A percentile compares a stretch with the other conserved stretches of the same genome.
Conservation (phyloP, 306 rosid genomes). For the Cyclanthera cordifolia region DNA sequence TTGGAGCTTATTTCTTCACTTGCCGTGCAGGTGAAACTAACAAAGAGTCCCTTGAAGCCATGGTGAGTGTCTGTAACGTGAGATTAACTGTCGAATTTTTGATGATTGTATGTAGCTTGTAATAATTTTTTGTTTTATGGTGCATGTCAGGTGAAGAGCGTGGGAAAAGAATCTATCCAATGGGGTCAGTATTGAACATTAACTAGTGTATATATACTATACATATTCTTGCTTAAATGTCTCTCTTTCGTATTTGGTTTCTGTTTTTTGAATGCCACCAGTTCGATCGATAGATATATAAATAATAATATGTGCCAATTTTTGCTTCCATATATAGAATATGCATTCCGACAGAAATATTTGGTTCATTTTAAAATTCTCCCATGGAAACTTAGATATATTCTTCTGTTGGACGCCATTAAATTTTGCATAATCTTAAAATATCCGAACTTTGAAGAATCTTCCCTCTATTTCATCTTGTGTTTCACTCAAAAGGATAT, state of each 20-base stretch:
- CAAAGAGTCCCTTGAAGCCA: constrained; percentile 62
- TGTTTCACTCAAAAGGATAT: too few relatives aligned
- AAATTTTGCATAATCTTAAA: neutral
- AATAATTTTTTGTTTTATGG: neutral
- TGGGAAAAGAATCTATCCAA: constrained; percentile 74
- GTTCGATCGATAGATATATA: neutral
- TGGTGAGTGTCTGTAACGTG: constrained; percentile 35
- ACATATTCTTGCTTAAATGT: neutral
- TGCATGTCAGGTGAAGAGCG: constrained; percentile 51
- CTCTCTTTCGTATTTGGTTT: neutral
- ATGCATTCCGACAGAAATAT: neutral
- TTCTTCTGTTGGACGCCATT: neutral
- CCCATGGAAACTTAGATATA: neutral
- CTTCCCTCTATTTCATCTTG: neutral
- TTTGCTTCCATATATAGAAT: neutral
- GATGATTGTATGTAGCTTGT: neutral
- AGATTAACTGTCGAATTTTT: neutral
- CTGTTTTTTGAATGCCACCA: too few relatives aligned
- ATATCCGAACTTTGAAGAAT: neutral
- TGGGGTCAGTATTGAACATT: constrained; percentile 43
- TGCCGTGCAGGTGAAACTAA: constrained; percentile 54
- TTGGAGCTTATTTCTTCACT: neutral
- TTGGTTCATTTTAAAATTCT: neutral
- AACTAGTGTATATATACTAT: neutral
- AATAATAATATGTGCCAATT: too few relatives aligned